Evolutionary conservation across 495 filamentous ascomycete species (phyloP), one percentile per base, ranked within the genome.

Genomic region (Penicillium chermesinum): DNA sequence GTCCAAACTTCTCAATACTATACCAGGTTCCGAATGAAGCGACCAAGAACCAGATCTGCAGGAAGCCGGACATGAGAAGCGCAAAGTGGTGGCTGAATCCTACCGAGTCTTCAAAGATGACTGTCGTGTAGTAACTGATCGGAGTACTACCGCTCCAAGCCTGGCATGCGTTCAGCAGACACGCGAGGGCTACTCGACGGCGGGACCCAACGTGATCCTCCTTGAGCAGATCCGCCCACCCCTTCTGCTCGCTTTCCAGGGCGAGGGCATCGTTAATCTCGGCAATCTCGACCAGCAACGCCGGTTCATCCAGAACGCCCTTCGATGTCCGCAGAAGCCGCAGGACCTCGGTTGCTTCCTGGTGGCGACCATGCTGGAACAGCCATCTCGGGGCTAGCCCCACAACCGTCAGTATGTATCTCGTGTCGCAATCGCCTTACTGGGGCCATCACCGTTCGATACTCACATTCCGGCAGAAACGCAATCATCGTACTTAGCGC

Each of bases 281-380:
- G 2, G 53, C 44, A 0, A 54, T 27, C 0, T 46, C 49, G 15
- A 15, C 45, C 13, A 19, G 21, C 15, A 54, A 21, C 8, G 46
- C 51, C 34, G 41, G 38, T 57, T 56, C 48, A 38, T 45, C 46
- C 9, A 47, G 35, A 30, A 62, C 7, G 49, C 69, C 22, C n/a
- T 37, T 36, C 13, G 44, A 42, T 25, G 16, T 53, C 59, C 52
- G 58, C 44, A 67, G 47, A 59, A 71, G 54, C 17, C 67, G 52
- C 33, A 72, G 25, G 62, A 74, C 48, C 57, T 60, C 48, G 41
- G 49, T 19, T 40, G 67, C 39, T 46, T 73, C 38, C 50, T 74
- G 41, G 13, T 61, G 22, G 30, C 50, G 54, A 22, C 35, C 51
- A 32, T 63, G 49, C 13, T 50, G 48, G 22, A 61, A 50, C 7